Conservation (phyloP, 371 early-diverging fungal species). For the Circinella umbellata region DNA sequence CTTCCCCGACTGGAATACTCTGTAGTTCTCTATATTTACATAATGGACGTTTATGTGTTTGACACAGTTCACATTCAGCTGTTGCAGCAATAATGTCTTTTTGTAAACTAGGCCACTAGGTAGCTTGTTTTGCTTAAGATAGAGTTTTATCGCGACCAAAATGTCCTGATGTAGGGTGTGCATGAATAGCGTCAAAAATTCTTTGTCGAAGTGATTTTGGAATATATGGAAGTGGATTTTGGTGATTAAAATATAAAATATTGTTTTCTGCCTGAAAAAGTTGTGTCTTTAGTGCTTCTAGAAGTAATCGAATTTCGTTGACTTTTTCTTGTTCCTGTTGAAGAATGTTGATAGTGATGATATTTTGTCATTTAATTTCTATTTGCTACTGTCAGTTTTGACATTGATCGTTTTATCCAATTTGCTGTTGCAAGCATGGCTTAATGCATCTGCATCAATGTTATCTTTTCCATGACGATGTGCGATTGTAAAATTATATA, state of each 20-base stretch:
- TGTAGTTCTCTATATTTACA: neutral
- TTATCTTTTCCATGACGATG: neutral
- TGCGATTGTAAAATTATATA: neutral
- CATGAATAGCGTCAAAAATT: neutral
- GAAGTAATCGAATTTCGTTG: neutral
- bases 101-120: neutral
- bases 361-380: neutral
- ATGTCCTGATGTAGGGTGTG: neutral
- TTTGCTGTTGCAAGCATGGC: neutral
- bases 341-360: neutral
- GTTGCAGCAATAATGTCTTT: neutral
- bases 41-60: neutral
- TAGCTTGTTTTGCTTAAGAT: neutral
- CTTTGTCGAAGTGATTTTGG: neutral
- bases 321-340: neutral
- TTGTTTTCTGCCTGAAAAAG: neutral
- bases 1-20: neutral
- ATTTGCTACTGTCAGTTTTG: neutral
- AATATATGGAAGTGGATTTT: neutral
- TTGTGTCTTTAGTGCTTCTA: neutral
- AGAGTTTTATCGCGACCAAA: neutral
- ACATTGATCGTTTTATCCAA: neutral
- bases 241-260: neutral
- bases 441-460: slow-evolving; percentile 8
- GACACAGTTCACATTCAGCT: neutral